Base-by-base conservation (phyloP, 2,329 filamentous ascomycete genomes). In the Chaetoscypha palmicola region DNA sequence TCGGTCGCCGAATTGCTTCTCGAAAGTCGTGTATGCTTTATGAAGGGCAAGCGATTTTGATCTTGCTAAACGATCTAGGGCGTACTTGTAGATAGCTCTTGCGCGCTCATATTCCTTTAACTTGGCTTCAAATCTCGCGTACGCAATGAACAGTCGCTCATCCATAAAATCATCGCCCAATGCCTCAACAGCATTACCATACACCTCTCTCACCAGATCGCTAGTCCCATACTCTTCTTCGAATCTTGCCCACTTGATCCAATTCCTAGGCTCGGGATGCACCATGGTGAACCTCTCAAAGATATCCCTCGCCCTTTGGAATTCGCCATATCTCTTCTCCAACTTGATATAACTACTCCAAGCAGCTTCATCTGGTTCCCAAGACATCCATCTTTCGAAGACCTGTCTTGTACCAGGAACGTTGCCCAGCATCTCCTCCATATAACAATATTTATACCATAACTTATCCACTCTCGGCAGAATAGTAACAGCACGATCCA, bases 381-480 rank as follows among this genome's bases (percentile, higher is more conserved):
- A 98, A 50, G 86, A 83, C 84, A 98, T 91, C 92, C 92, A 98
- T 35, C 92, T 76, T 68, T 98, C 92, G 62, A 97, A 98, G 0
- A 97, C 87, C 57, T 95, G 87, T 46, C 92, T 74, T 2, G 89
- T 94, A 26, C 91, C 92, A 2, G 90, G 81, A 38, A 98, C 82
- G 59, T 98, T 96, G 5, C 89, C 89, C 43, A 98, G 75, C 68
- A 91, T 97, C 74, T 98, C 92, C 69, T 97, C 91, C 84, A 95
- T 94, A 64, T 94, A 95, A 20, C 94, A 88, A 71, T 96, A 98
- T 65, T 97, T 97, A 72, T 95, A 98, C 92, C 92, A 98, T 24
- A 98, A 70, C 72, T 97, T 97, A 64, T 97, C 89, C 31, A 97
- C 79, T 45, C 92, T 75, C 4, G 92, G 92, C 30, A 96, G 71